Evolutionary conservation across 805 yeast species (phyloP).

Genomic region (Torulaspora microellipsoides): DNA sequence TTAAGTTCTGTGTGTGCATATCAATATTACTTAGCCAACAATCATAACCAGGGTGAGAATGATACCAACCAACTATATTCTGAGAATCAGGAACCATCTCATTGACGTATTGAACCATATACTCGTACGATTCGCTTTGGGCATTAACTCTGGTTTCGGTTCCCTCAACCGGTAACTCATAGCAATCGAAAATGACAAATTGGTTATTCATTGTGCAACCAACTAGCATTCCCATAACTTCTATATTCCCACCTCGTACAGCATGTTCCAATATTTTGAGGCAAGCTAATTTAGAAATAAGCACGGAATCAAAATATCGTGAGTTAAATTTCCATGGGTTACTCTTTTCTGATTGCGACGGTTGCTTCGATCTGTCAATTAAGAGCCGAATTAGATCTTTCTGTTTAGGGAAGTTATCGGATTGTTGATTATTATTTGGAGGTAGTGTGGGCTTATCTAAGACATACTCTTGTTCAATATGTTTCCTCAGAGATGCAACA

Average conservation of each 20-base stretch:
- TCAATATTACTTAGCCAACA: conserved; percentile 95
- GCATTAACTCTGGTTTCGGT: conserved; percentile 96
- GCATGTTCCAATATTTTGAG: conserved; percentile 79
- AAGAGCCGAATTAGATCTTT: conserved; percentile 1
- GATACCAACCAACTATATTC: conserved; percentile 95
- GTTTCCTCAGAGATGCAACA: conserved; percentile 6
- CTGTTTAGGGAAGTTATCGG: conserved; percentile 4
- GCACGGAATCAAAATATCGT: conserved; percentile 18
- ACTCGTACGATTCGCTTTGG: conserved; percentile 88
- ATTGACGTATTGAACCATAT: conserved; percentile 80
- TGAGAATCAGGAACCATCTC: conserved; percentile 43
- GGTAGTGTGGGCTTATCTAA: neutral
- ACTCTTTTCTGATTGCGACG: neutral
- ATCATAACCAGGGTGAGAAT: conserved; percentile 97
- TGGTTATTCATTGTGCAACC: conserved; percentile 59
- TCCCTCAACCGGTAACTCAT: conserved; percentile 89
- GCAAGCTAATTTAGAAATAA: conserved; percentile 64
- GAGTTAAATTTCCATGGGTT: conserved; percentile 11
- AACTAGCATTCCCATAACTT: conserved; percentile 92
- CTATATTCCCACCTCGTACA: conserved; percentile 76
- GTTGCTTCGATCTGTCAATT: neutral
- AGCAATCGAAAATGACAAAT: conserved; percentile 73
- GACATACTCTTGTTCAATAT: neutral
- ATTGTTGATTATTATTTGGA: neutral
- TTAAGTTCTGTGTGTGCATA: conserved; percentile 79